Evolutionary conservation across 2,329 filamentous ascomycete genomes (phyloP).

Genomic region (Fusarium mangiferae): DNA sequence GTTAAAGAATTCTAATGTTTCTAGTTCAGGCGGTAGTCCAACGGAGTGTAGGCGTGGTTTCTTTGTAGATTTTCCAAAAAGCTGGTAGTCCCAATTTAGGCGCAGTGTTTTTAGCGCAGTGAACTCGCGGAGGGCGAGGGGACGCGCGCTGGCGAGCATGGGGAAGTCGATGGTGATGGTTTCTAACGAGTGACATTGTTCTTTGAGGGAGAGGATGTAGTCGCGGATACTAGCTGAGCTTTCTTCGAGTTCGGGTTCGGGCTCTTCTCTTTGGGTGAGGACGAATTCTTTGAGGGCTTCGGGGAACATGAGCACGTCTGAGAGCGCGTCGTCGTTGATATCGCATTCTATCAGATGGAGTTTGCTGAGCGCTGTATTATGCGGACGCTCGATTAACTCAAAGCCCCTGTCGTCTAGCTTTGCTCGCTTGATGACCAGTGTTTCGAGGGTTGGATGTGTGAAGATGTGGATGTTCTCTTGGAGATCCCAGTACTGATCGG

Average conservation of each 20-base stretch:
- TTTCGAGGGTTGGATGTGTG: constrained; percentile 59
- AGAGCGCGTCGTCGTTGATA: constrained; percentile 56
- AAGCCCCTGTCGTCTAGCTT: constrained; percentile 60
- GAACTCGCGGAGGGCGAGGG: constrained; percentile 58
- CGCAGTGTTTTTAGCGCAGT: constrained; percentile 53
- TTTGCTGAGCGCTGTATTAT: constrained; percentile 56
- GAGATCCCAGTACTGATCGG: constrained; percentile 60
- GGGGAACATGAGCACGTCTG: constrained; percentile 55
- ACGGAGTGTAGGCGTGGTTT: constrained; percentile 59
- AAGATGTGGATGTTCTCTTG: constrained; percentile 64
- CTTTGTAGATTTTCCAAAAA: constrained; percentile 57
- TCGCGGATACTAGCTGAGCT: constrained; percentile 59
- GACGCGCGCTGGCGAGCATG: constrained; percentile 51
- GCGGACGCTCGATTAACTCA: constrained; percentile 59
- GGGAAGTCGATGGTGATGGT: constrained; percentile 58
- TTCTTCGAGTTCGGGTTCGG: constrained; percentile 56
- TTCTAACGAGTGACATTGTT: constrained; percentile 55
- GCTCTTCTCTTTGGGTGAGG: constrained; percentile 56
- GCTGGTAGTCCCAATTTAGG: constrained; percentile 60
- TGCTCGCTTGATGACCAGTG: constrained; percentile 56
- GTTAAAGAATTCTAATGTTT: constrained; percentile 59
- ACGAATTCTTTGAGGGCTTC: constrained; percentile 58
- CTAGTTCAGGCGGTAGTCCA: constrained; percentile 57
- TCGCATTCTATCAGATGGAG: constrained; percentile 62
- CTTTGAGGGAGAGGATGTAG: constrained; percentile 57